Evolutionary conservation across 2,329 filamentous ascomycete genomes (phyloP).

Genomic region (Chaetomiaceae sp.): DNA sequence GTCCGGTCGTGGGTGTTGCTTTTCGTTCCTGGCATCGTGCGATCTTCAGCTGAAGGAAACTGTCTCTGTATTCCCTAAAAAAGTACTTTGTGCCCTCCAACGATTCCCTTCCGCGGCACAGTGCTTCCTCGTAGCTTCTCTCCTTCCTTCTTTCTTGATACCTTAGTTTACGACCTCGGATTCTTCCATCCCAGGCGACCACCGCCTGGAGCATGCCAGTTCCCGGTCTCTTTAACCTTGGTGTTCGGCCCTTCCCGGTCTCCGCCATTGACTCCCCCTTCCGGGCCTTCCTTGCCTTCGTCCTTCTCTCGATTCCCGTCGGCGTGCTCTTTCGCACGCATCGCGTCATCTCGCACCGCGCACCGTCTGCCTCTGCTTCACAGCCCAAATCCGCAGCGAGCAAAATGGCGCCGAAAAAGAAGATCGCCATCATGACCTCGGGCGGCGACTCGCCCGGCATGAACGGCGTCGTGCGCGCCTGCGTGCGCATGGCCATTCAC

Average conservation of each 20-base stretch:
- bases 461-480: constrained; percentile 84
- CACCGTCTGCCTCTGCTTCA: not conserved
- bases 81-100: not conserved
- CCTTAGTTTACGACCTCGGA: not conserved
- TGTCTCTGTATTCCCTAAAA: not conserved
- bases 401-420: constrained; percentile 47
- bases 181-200: constrained; percentile 11
- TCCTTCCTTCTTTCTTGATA: not conserved
- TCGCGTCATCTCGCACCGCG: constrained; percentile 3
- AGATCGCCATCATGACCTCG: constrained; percentile 88
- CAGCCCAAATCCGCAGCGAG: not conserved
- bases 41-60: not conserved
- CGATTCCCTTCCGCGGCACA: not conserved
- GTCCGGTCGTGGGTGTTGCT: constrained; percentile 1
- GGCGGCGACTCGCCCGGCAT: constrained; percentile 93
- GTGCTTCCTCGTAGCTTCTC: not conserved
- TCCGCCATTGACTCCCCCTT: constrained; percentile 20
- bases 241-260: constrained; percentile 20
- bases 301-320: constrained; percentile 19
- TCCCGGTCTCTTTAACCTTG: constrained; percentile 13
- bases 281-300: constrained; percentile 18
- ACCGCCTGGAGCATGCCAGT: constrained; percentile 19
- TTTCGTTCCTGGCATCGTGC: constrained; percentile 3
- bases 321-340: constrained; percentile 14
- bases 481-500: constrained; percentile 86